These are phyloP conservation scores for Helenozyma baotianmanensis DNA, from an alignment of 805 yeast species.

Conservation along the genomic window DNA sequence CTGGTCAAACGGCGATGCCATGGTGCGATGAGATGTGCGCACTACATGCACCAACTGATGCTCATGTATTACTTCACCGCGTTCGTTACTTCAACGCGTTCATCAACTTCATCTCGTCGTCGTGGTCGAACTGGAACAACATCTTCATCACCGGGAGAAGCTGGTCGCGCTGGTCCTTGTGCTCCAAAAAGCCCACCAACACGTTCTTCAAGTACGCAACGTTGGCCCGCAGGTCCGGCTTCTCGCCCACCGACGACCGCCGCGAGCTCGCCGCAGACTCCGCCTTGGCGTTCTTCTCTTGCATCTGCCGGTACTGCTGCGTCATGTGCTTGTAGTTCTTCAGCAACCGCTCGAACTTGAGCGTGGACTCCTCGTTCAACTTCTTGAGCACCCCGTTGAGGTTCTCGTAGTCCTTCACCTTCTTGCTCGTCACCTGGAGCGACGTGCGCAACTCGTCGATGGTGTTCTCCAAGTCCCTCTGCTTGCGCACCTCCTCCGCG, in stretches of 20 bases:
- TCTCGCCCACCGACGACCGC: slow-evolving; percentile 12
- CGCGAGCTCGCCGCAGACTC: slow-evolving; percentile 5
- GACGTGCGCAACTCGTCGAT: slow-evolving; percentile 48
- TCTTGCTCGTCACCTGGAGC: slow-evolving; percentile 45
- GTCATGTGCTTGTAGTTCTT: slow-evolving; percentile 65
- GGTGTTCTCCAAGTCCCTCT: slow-evolving; percentile 24
- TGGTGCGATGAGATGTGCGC: slow-evolving; percentile 2
- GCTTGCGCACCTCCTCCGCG: slow-evolving; percentile 9
- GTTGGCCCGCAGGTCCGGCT: slow-evolving; percentile 29
- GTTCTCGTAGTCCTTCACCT: slow-evolving; percentile 52
- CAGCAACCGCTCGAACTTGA: slow-evolving; percentile 64
- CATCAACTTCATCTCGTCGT: slow-evolving; percentile 71
- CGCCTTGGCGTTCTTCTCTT: slow-evolving; percentile 16
- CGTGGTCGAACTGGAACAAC: slow-evolving; percentile 59
- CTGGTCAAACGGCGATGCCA: slow-evolving; percentile 51
- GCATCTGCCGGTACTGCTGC: slow-evolving; percentile 49
- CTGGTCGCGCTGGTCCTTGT: slow-evolving; percentile 83
- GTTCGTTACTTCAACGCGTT: slow-evolving; percentile 40
- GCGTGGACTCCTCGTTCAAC: slow-evolving; percentile 61
- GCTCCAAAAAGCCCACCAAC: slow-evolving; percentile 85
- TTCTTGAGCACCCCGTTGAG: slow-evolving; percentile 51
- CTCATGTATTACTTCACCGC: neutral
- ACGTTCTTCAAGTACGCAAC: slow-evolving; percentile 85
- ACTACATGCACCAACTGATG: neutral
- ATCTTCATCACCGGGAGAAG: slow-evolving; percentile 82